Conservation (phyloP, 1,284 basidiomycete genomes). For the Wallemia hederae region DNA sequence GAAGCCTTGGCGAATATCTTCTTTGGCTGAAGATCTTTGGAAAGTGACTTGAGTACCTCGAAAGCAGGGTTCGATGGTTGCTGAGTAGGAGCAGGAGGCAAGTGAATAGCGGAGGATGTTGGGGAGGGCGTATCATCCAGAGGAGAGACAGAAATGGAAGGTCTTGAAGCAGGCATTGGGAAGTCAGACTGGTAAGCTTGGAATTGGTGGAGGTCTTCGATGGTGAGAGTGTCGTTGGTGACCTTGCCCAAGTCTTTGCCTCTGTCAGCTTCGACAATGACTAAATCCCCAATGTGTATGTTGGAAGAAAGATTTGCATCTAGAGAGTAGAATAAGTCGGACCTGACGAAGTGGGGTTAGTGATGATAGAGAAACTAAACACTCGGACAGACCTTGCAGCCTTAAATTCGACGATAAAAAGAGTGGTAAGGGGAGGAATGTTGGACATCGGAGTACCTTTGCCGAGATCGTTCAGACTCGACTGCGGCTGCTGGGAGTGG, state of each 20-base stretch:
- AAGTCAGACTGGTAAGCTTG: conserved; percentile 31
- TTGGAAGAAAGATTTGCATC: conserved; percentile 28
- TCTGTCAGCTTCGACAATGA: conserved; percentile 87
- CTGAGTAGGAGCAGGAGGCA: not conserved
- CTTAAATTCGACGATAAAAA: conserved; percentile 94
- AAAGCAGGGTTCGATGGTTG: conserved; percentile 6
- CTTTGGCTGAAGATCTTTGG: conserved; percentile 87
- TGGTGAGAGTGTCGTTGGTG: conserved; percentile 62
- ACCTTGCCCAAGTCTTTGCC: conserved; percentile 78
- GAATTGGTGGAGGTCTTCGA: conserved; percentile 67
- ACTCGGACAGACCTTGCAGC: conserved; percentile 23
- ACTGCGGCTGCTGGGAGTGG: conserved; percentile 9
- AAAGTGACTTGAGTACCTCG: conserved; percentile 5
- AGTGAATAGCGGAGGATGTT: not conserved
- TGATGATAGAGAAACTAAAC: not conserved
- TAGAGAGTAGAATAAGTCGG: conserved; percentile 70
- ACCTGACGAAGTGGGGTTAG: conserved; percentile 24
- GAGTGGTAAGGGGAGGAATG: conserved; percentile 51
- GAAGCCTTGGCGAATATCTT: conserved; percentile 83
- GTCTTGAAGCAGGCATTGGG: not conserved
- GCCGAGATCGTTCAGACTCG: conserved; percentile 37
- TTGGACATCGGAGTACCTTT: conserved; percentile 61
- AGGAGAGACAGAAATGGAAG: not conserved
- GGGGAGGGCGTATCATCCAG: not conserved
- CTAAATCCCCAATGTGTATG: conserved; percentile 55